Evolutionary conservation across 805 yeast genomes (phyloP).

Genomic region (Sugiyamaella lignohabitans): DNA sequence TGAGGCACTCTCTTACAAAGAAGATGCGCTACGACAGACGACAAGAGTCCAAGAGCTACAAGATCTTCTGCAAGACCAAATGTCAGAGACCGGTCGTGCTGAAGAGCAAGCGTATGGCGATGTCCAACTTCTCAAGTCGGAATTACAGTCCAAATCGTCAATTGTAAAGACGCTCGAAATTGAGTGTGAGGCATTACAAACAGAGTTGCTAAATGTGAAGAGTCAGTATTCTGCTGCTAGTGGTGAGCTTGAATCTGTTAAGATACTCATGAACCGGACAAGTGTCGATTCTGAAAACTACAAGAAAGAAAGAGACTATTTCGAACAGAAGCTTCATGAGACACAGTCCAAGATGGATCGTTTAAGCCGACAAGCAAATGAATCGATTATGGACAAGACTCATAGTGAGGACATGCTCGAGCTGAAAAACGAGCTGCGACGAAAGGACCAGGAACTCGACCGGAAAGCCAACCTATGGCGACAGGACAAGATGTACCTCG

Average conservation of each 20-base stretch:
- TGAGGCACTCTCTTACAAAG: background rate
- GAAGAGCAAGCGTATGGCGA: background rate
- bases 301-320: conserved; percentile 14
- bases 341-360: conserved; percentile 5
- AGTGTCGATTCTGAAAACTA: conserved; percentile 12
- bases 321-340: conserved; percentile 12
- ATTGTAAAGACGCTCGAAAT: background rate
- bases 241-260: conserved; percentile 12
- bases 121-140: background rate
- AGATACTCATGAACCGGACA: conserved; percentile 13
- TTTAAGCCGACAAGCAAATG: conserved; percentile 6
- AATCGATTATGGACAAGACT: conserved; percentile 4
- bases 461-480: conserved; percentile 8
- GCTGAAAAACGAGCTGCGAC: conserved; percentile 22
- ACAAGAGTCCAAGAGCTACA: background rate
- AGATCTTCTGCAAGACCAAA: background rate
- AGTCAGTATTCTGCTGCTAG: conserved; percentile 1
- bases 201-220: conserved; percentile 8
- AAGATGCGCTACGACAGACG: background rate
- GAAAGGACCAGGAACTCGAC: conserved; percentile 23
- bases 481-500: conserved; percentile 13
- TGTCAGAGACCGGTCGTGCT: background rate
- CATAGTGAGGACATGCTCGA: conserved; percentile 12
- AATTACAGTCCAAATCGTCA: background rate
- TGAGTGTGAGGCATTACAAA: background rate